These are phyloP conservation scores for Leccinum broughii DNA, from an alignment of 768 basidiomycete species.

Conservation along the genomic window DNA sequence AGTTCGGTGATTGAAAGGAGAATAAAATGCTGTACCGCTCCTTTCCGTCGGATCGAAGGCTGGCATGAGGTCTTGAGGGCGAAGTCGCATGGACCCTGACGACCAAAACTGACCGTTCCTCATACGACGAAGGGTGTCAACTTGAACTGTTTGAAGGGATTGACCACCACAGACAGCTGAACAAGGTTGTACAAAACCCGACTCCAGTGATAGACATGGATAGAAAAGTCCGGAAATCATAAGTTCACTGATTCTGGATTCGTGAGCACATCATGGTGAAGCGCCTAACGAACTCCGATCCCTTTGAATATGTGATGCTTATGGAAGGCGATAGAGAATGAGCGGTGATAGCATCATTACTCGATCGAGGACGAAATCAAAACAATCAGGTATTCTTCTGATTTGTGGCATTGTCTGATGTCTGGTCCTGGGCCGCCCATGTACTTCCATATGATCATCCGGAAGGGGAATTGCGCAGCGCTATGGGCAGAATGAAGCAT, in stretches of 20 bases:
- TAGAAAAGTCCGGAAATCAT: not conserved
- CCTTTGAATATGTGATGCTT: not conserved
- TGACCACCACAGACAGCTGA: not conserved
- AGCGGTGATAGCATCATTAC: not conserved
- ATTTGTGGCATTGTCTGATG: not conserved
- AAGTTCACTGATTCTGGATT: no score
- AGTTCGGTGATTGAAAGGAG: no score
- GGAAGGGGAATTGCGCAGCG: not conserved
- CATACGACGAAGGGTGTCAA: not conserved
- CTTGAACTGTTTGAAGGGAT: no score
- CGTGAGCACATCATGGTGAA: no score
- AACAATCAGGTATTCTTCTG: not conserved
- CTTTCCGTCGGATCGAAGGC: not conserved
- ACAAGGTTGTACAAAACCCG: no score
- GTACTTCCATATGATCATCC: not conserved
- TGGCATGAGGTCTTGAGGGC: no score
- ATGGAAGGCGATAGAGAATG: not conserved
- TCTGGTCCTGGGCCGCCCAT: not conserved
- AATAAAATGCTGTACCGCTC: no score
- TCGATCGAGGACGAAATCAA: not conserved
- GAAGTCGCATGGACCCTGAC: no score
- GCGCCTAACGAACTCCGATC: no score
- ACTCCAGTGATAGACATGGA: not conserved
- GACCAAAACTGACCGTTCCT: not conserved
- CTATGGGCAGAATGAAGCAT: not conserved